Evolutionary conservation across 345 rosid species (phyloP).

Genomic region (Melastoma malabathricum): DNA sequence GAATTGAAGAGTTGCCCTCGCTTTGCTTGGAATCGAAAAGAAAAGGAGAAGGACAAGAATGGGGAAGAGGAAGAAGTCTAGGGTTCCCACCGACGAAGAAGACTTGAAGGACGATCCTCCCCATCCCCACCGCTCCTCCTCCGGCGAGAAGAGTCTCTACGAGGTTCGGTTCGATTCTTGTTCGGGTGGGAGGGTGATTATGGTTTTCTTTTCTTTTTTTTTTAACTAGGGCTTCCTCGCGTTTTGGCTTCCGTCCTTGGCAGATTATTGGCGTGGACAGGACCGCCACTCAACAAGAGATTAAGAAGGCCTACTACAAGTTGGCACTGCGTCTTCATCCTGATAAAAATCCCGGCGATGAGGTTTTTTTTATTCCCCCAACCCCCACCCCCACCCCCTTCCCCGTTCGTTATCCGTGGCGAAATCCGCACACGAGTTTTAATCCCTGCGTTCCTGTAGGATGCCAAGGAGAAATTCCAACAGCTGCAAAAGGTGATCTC

Average conservation of each 20-base stretch:
- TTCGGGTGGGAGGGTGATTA: too few species aligned
- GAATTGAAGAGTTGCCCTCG: too few species aligned
- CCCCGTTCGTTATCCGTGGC: too few species aligned
- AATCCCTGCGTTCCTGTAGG: constrained; percentile 19
- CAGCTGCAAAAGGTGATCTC: constrained; percentile 88
- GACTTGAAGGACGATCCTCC: constrained; percentile 18
- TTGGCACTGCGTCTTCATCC: constrained; percentile 81
- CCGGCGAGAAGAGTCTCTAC: constrained; percentile 33
- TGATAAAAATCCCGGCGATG: constrained; percentile 84
- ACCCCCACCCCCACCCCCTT: not conserved
- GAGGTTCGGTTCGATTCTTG: constrained; percentile 24
- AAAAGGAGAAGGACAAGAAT: constrained; percentile 8
- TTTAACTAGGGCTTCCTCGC: not conserved
- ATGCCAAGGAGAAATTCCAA: constrained; percentile 93
- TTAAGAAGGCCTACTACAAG: constrained; percentile 81
- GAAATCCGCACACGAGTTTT: not conserved
- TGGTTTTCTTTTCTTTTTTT: too few species aligned
- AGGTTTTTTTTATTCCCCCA: constrained; percentile 21
- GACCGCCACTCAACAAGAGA: constrained; percentile 67
- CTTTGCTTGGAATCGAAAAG: too few species aligned
- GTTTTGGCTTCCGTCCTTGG: not conserved
- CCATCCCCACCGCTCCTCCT: constrained; percentile 14
- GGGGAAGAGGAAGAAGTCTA: constrained; percentile 47
- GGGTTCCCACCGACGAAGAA: constrained; percentile 31
- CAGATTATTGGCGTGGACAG: constrained; percentile 71